phyloP scores from a whole-genome alignment of 1,284 basidiomycete species.

The Erythrobasidium hasegawianum region DNA sequence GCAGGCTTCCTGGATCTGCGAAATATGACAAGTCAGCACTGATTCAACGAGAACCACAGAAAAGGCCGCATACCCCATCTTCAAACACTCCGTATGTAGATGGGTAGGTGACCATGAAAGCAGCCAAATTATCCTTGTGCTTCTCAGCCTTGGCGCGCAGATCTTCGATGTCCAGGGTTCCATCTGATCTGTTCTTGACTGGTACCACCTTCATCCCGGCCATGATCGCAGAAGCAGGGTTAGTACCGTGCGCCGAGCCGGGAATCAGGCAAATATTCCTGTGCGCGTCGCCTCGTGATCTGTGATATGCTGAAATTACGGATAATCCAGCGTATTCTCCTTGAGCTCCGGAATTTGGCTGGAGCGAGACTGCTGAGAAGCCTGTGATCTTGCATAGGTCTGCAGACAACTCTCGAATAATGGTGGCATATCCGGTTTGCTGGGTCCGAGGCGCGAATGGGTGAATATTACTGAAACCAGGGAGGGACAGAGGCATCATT shows the following conservation, averaged over 20 bases:
- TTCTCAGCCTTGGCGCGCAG: constrained; percentile 80
- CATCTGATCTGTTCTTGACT: constrained; percentile 81
- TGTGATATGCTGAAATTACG: constrained; percentile 91
- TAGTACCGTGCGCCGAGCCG: constrained; percentile 71
- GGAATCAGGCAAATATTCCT: constrained; percentile 93
- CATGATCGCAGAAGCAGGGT: constrained; percentile 67
- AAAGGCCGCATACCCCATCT: constrained; percentile 61
- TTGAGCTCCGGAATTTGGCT: constrained; percentile 94
- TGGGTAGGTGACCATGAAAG: constrained; percentile 77
- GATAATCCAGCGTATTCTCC: constrained; percentile 93
- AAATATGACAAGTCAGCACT: neutral
- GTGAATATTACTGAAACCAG: constrained; percentile 83
- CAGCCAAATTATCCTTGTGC: constrained; percentile 85
- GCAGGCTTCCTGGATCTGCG: constrained; percentile 61
- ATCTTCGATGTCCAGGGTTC: constrained; percentile 83
- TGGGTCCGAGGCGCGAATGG: constrained; percentile 90
- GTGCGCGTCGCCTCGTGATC: constrained; percentile 76
- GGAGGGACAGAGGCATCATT: constrained; percentile 93
- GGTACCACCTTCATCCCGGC: constrained; percentile 93
- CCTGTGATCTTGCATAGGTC: constrained; percentile 93
- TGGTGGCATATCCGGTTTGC: constrained; percentile 75
- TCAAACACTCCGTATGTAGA: constrained; percentile 98
- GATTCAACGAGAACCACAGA: no score
- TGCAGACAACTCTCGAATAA: constrained; percentile 86
- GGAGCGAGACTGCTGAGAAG: constrained; percentile 87